Percentiles rank a stretch among this genome's conserved stretches.
Conservation (phyloP, 768 basidiomycete species). For the Holtermanniella nyarrowii region DNA sequence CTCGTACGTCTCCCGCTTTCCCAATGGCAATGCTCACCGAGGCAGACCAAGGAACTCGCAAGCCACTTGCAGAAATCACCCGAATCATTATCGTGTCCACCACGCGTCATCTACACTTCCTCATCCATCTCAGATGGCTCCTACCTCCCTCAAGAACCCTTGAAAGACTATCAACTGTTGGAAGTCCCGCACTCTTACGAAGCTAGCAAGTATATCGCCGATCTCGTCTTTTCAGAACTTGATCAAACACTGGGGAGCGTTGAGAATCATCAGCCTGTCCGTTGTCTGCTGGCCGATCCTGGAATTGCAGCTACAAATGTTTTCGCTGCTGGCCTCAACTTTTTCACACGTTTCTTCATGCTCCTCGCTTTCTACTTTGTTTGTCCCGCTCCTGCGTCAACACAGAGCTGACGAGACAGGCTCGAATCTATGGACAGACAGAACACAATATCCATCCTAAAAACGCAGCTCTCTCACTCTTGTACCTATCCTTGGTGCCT, state of each 20-base stretch:
- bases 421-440: neutral
- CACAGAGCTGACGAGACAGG: neutral
- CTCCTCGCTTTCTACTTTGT: neutral
- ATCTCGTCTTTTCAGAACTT: constrained; percentile 28
- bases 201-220: constrained; percentile 34
- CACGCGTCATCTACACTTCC: constrained; percentile 35
- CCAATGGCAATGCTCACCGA: neutral
- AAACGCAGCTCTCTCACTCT: neutral
- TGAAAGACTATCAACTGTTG: constrained; percentile 30
- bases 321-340: neutral
- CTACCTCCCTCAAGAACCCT: constrained; percentile 11
- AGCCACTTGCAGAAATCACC: constrained; percentile 28
- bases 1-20: constrained; percentile 20
- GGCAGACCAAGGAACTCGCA: constrained; percentile 29
- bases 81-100: constrained; percentile 19
- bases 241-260: constrained; percentile 25
- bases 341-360: neutral
- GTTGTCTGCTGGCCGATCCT: neutral
- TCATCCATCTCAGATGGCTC: constrained; percentile 12
- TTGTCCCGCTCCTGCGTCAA: neutral
- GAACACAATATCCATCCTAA: neutral
- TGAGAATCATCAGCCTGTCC: neutral
- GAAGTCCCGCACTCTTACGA: constrained; percentile 19
- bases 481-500: neutral
- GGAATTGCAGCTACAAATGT: neutral